phyloP scores from a whole-genome alignment of 768 basidiomycete genomes.

The Hypholoma fasciculare region DNA sequence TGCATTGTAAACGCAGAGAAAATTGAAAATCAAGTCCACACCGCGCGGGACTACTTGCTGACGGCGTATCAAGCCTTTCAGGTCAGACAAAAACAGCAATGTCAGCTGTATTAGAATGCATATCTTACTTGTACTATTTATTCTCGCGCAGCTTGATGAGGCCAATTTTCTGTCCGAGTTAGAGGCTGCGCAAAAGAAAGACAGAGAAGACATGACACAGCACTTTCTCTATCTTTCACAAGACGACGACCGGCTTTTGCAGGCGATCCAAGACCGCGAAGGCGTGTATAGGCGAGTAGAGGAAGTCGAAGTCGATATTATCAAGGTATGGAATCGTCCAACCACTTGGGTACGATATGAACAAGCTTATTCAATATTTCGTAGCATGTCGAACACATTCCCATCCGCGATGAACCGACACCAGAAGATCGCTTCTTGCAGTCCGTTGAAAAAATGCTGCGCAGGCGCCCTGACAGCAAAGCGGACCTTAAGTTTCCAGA shows the following conservation, averaged over 20 bases:
- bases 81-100: neutral
- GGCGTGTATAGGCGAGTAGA: neutral
- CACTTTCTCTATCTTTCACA: neutral
- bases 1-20: neutral
- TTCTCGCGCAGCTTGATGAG: neutral
- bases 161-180: neutral
- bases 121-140: neutral
- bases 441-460: neutral
- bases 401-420: neutral
- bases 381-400: neutral
- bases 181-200: neutral
- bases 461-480: neutral
- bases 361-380: neutral
- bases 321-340: neutral
- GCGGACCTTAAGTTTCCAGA: neutral
- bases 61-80: neutral
- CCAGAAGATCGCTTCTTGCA: constrained; percentile 1
- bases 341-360: too few relatives aligned
- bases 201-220: neutral
- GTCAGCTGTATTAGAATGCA: too few relatives aligned
- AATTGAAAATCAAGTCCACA: neutral
- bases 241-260: constrained; percentile 1
- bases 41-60: neutral
- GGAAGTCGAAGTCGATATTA: neutral
- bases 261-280: neutral